A percentile compares a stretch with the other conserved stretches of the same genome.
Evolutionary conservation across 768 basidiomycete genomes (phyloP).

Genomic region (Naganishia antarctica): DNA sequence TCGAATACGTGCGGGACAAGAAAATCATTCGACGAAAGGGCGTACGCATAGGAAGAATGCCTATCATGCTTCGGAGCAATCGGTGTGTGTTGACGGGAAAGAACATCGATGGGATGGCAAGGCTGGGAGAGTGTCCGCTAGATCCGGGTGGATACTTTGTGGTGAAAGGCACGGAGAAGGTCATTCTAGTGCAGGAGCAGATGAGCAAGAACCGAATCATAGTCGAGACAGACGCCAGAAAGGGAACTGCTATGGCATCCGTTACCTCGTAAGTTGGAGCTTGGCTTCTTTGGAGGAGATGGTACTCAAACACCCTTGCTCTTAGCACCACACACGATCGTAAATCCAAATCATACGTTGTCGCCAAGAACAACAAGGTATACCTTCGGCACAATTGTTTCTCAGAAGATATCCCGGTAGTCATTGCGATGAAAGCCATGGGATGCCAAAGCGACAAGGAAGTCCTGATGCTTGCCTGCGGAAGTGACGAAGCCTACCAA

Average conservation of each 20-base stretch:
- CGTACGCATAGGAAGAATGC: slow-evolving; percentile 81
- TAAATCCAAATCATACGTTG: slow-evolving; percentile 97
- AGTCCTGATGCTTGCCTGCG: slow-evolving; percentile 87
- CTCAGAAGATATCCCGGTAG: slow-evolving; percentile 94
- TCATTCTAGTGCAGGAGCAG: slow-evolving; percentile 97
- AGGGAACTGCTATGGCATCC: slow-evolving; percentile 86
- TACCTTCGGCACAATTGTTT: slow-evolving; percentile 97
- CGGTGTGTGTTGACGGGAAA: slow-evolving; percentile 83
- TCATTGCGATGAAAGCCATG: slow-evolving; percentile 90
- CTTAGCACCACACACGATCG: slow-evolving; percentile 53
- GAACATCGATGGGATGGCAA: slow-evolving; percentile 74
- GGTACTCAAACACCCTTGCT: no score
- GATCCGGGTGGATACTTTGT: slow-evolving; percentile 99
- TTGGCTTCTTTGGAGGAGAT: no score
- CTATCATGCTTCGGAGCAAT: slow-evolving; percentile 94
- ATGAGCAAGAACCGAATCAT: slow-evolving; percentile 98
- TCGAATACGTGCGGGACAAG: slow-evolving; percentile 89
- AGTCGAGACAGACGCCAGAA: slow-evolving; percentile 85
- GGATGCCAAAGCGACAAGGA: slow-evolving; percentile 97
- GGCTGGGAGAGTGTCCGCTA: slow-evolving; percentile 92
- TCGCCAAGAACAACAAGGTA: slow-evolving; percentile 88
- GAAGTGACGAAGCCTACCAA: slow-evolving; percentile 82
- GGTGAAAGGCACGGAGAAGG: slow-evolving; percentile 55
- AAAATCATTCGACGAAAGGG: slow-evolving; percentile 75
- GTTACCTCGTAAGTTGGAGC: slow-evolving; percentile 76